Evolutionary conservation across 1,284 basidiomycete genomes (phyloP).

Genomic region (Heliocybe sulcata): DNA sequence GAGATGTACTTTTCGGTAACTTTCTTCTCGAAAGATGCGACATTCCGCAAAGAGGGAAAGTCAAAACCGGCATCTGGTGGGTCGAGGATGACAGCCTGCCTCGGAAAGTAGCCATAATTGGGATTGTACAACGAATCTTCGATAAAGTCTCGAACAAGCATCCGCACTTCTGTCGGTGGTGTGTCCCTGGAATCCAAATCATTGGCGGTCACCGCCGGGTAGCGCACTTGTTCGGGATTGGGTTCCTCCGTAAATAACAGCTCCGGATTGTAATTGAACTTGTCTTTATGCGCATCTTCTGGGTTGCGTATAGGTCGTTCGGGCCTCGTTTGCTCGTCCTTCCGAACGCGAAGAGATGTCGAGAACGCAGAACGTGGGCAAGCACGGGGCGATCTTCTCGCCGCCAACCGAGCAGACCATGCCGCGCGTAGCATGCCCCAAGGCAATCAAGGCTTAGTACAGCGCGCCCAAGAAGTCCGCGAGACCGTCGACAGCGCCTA

Average conservation of each 20-base stretch:
- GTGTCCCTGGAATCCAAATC: slow-evolving; percentile 51
- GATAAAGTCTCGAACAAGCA: slow-evolving; percentile 96
- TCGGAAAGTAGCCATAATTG: slow-evolving; percentile 95
- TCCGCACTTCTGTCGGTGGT: slow-evolving; percentile 81
- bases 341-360: not conserved
- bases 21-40: slow-evolving; percentile 74
- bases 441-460: not conserved
- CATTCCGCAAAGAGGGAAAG: slow-evolving; percentile 64
- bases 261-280: slow-evolving; percentile 64
- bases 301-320: not conserved
- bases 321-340: not conserved
- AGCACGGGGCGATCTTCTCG: not conserved
- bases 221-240: slow-evolving; percentile 41
- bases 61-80: slow-evolving; percentile 62
- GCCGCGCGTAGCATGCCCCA: not conserved
- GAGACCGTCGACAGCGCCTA: not conserved
- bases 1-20: slow-evolving; percentile 72
- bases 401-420: not conserved
- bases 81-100: slow-evolving; percentile 84
- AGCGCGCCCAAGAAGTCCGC: not conserved
- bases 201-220: slow-evolving; percentile 69
- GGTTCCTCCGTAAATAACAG: slow-evolving; percentile 42
- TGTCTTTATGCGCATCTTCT: slow-evolving; percentile 27
- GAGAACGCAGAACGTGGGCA: not conserved
- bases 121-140: slow-evolving; percentile 97